Evolutionary conservation across 2,329 filamentous ascomycete genomes (phyloP), one percentile per base, ranked within the genome.

Genomic region (Arachnomyces sp.): DNA sequence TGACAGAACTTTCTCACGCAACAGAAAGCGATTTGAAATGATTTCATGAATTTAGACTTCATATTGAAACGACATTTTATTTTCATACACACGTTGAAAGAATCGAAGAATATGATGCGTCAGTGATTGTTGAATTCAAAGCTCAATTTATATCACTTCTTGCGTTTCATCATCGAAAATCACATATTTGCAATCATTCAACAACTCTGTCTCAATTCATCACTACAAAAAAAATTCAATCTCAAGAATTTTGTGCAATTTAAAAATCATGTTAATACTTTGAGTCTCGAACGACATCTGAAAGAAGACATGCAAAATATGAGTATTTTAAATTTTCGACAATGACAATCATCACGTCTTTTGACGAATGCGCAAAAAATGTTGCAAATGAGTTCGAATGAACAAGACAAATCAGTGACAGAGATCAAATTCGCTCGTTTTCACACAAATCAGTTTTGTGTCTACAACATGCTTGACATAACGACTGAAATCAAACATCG

Each of bases 401-500:
- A 47, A 43, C 45, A 49, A 40, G 48, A 45, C 39, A 43, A 33
- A 38, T 33, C 28, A 44, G 8, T 34, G 18, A 36, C 12, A 18
- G 5, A 15, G 12, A 16, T 18, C 2, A 15, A 12, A n/a, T 6
- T 16, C 14, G 25, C 32, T 7, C 34, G 43, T 46, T 41, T 25
- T 4, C 47, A 49, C 12, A 49, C 49, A 12, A 48, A 55, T 36
- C 43, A 53, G 37, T 56, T 54, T 42, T 56, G 45, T 32, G 43
- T 58, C 16, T 40, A 55, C 33, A 45, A 51, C 35, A 43, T 36
- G 38, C 18, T 45, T 43, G 47, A 35, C 40, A 49, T 46, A 25
- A 42, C 48, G 3, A 50, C 50, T 43, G 49, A 51, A 14, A 48
- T 56, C 13, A 42, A 58, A 39, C 55, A 52, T 30, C 54, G 57